These are phyloP conservation scores for Phytophthora lateralis DNA, from an alignment of 352 stramenopile species.

Conservation along the genomic window DNA sequence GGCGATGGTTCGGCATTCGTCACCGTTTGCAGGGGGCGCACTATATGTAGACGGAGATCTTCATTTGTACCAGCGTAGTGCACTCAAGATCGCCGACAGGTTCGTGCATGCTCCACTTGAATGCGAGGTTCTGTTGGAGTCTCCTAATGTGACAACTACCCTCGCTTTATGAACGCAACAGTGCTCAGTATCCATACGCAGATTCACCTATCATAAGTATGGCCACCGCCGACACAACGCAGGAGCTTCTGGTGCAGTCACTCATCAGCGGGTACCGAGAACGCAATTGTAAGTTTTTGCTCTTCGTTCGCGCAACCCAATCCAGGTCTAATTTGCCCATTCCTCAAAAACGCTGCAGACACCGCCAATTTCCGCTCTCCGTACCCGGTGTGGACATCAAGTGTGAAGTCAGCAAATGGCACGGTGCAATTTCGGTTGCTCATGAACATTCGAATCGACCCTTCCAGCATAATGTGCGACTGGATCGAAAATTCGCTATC, in stretches of 20 bases:
- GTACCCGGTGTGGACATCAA: constrained; percentile 51
- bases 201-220: constrained; percentile 50
- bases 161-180: constrained; percentile 11
- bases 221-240: constrained; percentile 33
- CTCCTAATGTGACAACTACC: not conserved
- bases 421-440: constrained; percentile 36
- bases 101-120: constrained; percentile 19
- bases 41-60: constrained; percentile 67
- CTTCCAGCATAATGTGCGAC: constrained; percentile 36
- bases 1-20: constrained; percentile 44
- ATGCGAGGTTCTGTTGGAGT: not conserved
- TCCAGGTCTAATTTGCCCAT: not conserved
- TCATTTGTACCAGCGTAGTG: constrained; percentile 50
- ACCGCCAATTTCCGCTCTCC: constrained; percentile 42
- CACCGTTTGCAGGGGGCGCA: constrained; percentile 36
- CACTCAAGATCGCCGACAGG: constrained; percentile 50
- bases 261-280: constrained; percentile 45
- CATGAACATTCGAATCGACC: constrained; percentile 52
- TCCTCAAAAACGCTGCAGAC: constrained; percentile 19
- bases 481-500: not conserved
- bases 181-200: constrained; percentile 42
- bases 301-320: not conserved
- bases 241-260: constrained; percentile 45
- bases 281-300: constrained; percentile 48
- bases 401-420: constrained; percentile 13